phyloP scores from a whole-genome alignment of 2,329 filamentous ascomycete genomes.

The Phoma sp. region DNA sequence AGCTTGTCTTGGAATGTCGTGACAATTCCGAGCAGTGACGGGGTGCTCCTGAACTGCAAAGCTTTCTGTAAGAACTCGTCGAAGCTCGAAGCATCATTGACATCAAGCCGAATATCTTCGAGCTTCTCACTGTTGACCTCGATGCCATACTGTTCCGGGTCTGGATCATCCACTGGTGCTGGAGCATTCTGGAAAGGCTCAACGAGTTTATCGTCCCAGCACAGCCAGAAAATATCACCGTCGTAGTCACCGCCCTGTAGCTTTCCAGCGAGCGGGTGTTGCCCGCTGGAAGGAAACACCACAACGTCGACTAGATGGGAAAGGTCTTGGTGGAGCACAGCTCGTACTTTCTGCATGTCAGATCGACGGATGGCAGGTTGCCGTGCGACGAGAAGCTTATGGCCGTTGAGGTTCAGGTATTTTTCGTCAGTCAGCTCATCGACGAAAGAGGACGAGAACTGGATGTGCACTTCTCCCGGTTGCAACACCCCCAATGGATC shows the following conservation, averaged over 20 bases:
- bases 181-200: slow-evolving; percentile 70
- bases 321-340: slow-evolving; percentile 64
- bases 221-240: slow-evolving; percentile 79
- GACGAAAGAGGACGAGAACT: slow-evolving; percentile 68
- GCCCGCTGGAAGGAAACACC: slow-evolving; percentile 73
- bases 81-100: slow-evolving; percentile 37
- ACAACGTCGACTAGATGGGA: slow-evolving; percentile 78
- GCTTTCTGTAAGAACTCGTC: slow-evolving; percentile 60
- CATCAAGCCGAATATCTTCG: slow-evolving; percentile 49
- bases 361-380: slow-evolving; percentile 73
- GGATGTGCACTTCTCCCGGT: slow-evolving; percentile 72
- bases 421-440: slow-evolving; percentile 62
- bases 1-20: slow-evolving; percentile 70
- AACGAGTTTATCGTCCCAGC: slow-evolving; percentile 74
- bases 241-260: slow-evolving; percentile 84
- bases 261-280: slow-evolving; percentile 70
- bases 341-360: slow-evolving; percentile 71
- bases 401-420: slow-evolving; percentile 62
- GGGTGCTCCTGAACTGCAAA: slow-evolving; percentile 66
- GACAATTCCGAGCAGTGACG: slow-evolving; percentile 67
- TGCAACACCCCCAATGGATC: slow-evolving; percentile 69
- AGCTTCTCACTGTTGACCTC: slow-evolving; percentile 59
- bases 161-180: slow-evolving; percentile 54
- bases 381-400: slow-evolving; percentile 71
- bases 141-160: slow-evolving; percentile 60